Percentiles rank a stretch among this genome's conserved stretches.
These are phyloP conservation scores for Boletus fagicola DNA, from an alignment of 768 basidiomycete species.

Conservation along the genomic window DNA sequence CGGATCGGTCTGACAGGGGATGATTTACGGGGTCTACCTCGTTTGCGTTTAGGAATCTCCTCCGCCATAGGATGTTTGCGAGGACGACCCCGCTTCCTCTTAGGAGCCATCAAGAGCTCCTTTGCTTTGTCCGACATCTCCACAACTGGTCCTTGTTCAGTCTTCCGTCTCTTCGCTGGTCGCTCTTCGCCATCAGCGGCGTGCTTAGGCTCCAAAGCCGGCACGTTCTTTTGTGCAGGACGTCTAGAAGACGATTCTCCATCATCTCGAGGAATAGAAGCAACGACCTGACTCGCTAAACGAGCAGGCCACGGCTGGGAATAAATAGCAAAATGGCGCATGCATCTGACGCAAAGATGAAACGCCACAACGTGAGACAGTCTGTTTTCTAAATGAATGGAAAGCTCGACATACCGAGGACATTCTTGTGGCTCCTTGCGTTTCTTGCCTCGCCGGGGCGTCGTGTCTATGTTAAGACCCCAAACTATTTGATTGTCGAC, in stretches of 20 bases:
- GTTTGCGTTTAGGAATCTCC: constrained; percentile 34
- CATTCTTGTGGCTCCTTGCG: constrained; percentile 68
- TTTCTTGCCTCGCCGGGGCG: constrained; percentile 46
- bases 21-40: constrained; percentile 35
- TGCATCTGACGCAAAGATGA: constrained; percentile 49
- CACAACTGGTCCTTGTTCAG: constrained; percentile 32
- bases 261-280: constrained; percentile 48
- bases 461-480: constrained; percentile 56
- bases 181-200: constrained; percentile 43
- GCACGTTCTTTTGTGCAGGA: constrained; percentile 49
- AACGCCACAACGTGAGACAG: constrained; percentile 16
- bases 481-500: constrained; percentile 74
- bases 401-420: constrained; percentile 53
- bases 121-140: constrained; percentile 36
- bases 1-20: constrained; percentile 17
- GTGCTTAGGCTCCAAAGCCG: constrained; percentile 56
- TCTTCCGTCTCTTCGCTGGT: constrained; percentile 50
- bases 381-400: constrained; percentile 23
- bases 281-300: constrained; percentile 45
- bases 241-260: constrained; percentile 39
- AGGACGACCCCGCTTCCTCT: constrained; percentile 35
- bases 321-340: constrained; percentile 81
- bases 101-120: constrained; percentile 31
- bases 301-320: constrained; percentile 69
- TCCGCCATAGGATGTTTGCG: constrained; percentile 35